A percentile compares a stretch with the other conserved stretches of the same genome.
Evolutionary conservation across 345 rosid genomes (phyloP).

Genomic region (Chamaenerion angustifolium): DNA sequence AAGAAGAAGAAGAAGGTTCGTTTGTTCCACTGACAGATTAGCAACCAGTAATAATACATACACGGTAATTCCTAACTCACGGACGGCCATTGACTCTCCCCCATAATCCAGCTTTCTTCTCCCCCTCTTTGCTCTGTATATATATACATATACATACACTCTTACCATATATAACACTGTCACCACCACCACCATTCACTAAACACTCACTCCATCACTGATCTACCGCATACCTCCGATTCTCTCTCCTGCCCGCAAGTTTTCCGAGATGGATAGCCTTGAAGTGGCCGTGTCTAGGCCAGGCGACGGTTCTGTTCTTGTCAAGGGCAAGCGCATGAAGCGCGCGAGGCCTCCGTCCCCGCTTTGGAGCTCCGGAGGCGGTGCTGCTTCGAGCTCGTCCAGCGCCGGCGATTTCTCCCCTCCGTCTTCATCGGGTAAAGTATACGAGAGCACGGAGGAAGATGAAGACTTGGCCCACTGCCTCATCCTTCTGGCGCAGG

Average conservation of each 20-base stretch:
- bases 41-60: slow-evolving; percentile 5
- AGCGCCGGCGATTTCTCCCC: slow-evolving; percentile 15
- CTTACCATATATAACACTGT: not conserved
- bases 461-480: slow-evolving; percentile 94
- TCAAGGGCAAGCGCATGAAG: slow-evolving; percentile 75
- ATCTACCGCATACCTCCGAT: not conserved
- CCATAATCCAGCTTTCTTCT: not conserved
- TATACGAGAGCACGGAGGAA: slow-evolving; percentile 35
- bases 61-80: slow-evolving; percentile 8
- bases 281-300: not conserved
- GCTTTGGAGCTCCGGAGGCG: slow-evolving; percentile 6
- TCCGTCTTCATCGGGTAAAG: slow-evolving; percentile 7
- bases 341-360: slow-evolving; percentile 55
- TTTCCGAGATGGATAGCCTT: not conserved
- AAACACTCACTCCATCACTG: not conserved
- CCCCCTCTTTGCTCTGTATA: not conserved
- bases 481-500: slow-evolving; percentile 69
- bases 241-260: not conserved
- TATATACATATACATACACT: not conserved
- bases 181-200: not conserved
- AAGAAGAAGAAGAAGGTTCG: no score
- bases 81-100: slow-evolving; percentile 23
- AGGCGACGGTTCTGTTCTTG: slow-evolving; percentile 14
- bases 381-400: slow-evolving; percentile 37
- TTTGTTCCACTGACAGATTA: no score